phyloP scores from a whole-genome alignment of 1,284 basidiomycete genomes.

The Heterobasidion annosum region DNA sequence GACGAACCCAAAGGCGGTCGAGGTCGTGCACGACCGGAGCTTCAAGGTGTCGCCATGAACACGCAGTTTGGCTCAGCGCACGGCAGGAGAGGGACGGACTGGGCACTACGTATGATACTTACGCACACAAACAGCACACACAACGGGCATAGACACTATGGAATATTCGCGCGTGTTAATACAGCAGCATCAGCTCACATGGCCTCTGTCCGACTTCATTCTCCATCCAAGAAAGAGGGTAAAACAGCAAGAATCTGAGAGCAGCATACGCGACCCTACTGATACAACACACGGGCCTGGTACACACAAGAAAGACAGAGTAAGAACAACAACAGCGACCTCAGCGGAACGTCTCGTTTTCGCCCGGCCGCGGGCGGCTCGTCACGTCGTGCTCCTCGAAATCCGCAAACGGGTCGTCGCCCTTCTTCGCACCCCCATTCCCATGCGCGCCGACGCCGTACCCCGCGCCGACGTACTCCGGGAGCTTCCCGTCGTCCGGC shows the following conservation, averaged over 20 bases:
- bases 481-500: slow-evolving; percentile 29
- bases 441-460: neutral
- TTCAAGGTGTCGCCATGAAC: slow-evolving; percentile 4
- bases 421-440: slow-evolving; percentile 9
- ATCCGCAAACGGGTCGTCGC: slow-evolving; percentile 37
- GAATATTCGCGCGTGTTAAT: too few relatives aligned
- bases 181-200: too few relatives aligned
- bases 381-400: slow-evolving; percentile 17
- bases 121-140: too few relatives aligned
- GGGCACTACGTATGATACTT: too few relatives aligned
- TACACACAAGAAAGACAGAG: neutral
- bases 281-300: too few relatives aligned
- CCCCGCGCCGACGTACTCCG: slow-evolving; percentile 17
- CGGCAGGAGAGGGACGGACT: too few relatives aligned
- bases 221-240: too few relatives aligned
- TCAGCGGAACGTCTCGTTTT: neutral
- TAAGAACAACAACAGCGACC: neutral
- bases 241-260: too few relatives aligned
- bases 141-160: too few relatives aligned
- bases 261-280: too few relatives aligned
- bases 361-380: neutral
- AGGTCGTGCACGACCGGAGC: slow-evolving; percentile 65
- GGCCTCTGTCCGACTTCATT: too few relatives aligned
- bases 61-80: too few relatives aligned
- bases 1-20: slow-evolving; percentile 49